These are phyloP conservation scores for Leishmania aethiopica DNA, from an alignment of 208 protist genomes.

Conservation along the genomic window DNA sequence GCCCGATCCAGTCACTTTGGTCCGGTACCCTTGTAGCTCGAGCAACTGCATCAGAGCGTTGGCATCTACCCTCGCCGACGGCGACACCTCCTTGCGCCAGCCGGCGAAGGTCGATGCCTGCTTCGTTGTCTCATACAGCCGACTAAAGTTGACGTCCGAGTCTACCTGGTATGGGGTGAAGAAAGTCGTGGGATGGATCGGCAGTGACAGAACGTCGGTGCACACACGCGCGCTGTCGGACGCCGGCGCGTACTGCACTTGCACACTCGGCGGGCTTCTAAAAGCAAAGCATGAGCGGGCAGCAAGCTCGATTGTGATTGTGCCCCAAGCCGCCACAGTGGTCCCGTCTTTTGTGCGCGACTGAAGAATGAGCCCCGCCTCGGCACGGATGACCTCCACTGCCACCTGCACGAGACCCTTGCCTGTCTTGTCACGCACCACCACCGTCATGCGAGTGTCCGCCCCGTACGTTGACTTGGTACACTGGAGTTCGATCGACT, in stretches of 20 bases:
- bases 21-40: constrained; percentile 24
- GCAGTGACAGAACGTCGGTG: constrained; percentile 62
- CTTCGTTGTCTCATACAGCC: constrained; percentile 49
- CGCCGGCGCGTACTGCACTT: constrained; percentile 44
- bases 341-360: constrained; percentile 38
- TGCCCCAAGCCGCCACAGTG: constrained; percentile 21
- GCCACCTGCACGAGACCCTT: constrained; percentile 34
- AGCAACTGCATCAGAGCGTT: constrained; percentile 10
- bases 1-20: constrained; percentile 15
- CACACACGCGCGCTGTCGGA: constrained; percentile 9
- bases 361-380: constrained; percentile 67
- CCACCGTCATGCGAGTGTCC: constrained; percentile 49
- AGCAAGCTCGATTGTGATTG: constrained; percentile 60
- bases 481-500: constrained; percentile 55
- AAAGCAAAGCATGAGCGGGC: constrained; percentile 69
- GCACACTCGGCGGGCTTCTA: constrained; percentile 53
- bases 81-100: constrained; percentile 28
- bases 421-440: constrained; percentile 33
- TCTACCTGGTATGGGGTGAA: constrained; percentile 63
- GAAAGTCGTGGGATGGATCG: constrained; percentile 65
- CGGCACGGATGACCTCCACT: constrained; percentile 47
- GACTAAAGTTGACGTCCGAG: constrained; percentile 33
- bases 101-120: constrained; percentile 24
- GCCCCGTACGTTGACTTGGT: constrained; percentile 47
- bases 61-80: constrained; percentile 6